Conservation (phyloP, 177 flowering plant genomes). For the Vitis hybrid region DNA sequence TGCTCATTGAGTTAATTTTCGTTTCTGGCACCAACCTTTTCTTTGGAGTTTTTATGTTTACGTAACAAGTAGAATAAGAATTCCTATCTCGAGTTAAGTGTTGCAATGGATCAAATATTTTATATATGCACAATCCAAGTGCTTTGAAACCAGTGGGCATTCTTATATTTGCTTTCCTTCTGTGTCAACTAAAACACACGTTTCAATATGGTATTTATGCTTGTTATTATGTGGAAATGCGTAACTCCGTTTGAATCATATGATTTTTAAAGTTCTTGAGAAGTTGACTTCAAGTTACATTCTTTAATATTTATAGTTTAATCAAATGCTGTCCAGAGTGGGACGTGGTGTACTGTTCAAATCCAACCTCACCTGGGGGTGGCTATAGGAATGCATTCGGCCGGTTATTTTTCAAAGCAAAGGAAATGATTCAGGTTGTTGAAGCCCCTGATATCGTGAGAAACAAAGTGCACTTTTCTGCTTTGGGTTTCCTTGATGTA, state of each 20-base stretch:
- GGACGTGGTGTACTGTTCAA: conserved; percentile 93
- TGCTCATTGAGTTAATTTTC: neutral
- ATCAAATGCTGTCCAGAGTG: conserved; percentile 54
- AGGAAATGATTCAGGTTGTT: conserved; percentile 86
- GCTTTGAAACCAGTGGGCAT: no score
- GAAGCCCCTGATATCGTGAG: conserved; percentile 81
- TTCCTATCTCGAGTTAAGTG: no score
- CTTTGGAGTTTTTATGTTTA: neutral
- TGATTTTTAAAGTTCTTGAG: neutral
- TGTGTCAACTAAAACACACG: no score
- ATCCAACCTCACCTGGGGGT: conserved; percentile 94
- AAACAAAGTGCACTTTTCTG: conserved; percentile 78
- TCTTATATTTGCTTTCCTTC: no score
- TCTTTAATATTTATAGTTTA: neutral
- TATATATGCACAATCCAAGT: no score
- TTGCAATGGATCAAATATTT: no score
- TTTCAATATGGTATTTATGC: no score
- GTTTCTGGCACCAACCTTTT: neutral
- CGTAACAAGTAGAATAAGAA: neutral
- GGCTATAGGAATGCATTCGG: conserved; percentile 86
- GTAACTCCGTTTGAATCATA: no score
- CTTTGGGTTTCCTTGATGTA: conserved; percentile 77
- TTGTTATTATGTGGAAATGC: no score
- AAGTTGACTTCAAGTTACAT: neutral
- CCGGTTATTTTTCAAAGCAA: conserved; percentile 72